Percentiles rank a stretch among this genome's conserved stretches.
phyloP scores from a whole-genome alignment of 495 filamentous ascomycete species.

The Lasiosphaeria ovina region DNA sequence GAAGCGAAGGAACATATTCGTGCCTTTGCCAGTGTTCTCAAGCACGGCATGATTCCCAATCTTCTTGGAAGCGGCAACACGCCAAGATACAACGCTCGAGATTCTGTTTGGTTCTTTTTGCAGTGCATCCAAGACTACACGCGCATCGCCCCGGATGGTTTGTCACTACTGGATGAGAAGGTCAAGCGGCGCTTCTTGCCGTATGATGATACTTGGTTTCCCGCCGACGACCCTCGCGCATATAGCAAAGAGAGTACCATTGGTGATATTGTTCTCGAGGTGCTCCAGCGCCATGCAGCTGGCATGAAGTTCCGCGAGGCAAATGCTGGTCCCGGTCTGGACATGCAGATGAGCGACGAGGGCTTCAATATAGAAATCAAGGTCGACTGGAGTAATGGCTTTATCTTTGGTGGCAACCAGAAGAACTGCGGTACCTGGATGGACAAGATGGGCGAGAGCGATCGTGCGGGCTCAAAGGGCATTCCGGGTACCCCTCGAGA shows the following conservation, averaged over 20 bases:
- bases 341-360: constrained; percentile 88
- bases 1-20: constrained; percentile 92
- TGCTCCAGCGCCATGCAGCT: constrained; percentile 82
- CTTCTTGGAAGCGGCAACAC: constrained; percentile 78
- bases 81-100: constrained; percentile 96
- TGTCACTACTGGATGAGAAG: constrained; percentile 69
- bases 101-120: constrained; percentile 96
- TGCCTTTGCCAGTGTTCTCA: constrained; percentile 93
- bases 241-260: constrained; percentile 81
- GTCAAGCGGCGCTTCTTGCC: constrained; percentile 88
- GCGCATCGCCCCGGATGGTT: constrained; percentile 75
- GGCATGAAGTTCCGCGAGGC: constrained; percentile 92
- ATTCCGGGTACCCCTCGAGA: constrained; percentile 95
- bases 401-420: constrained; percentile 93
- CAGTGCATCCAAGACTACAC: constrained; percentile 94
- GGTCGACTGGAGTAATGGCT: constrained; percentile 88
- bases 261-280: constrained; percentile 88
- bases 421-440: constrained; percentile 98
- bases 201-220: constrained; percentile 92
- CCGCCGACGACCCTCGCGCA: constrained; percentile 72
- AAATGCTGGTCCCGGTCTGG: constrained; percentile 82
- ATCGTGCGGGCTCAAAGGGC: constrained; percentile 86
- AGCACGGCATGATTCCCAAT: constrained; percentile 99
- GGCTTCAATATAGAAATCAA: constrained; percentile 90
- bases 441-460: constrained; percentile 99